Evolutionary conservation across 352 stramenopile genomes (phyloP).

Genomic region (Phytophthora tubulina): DNA sequence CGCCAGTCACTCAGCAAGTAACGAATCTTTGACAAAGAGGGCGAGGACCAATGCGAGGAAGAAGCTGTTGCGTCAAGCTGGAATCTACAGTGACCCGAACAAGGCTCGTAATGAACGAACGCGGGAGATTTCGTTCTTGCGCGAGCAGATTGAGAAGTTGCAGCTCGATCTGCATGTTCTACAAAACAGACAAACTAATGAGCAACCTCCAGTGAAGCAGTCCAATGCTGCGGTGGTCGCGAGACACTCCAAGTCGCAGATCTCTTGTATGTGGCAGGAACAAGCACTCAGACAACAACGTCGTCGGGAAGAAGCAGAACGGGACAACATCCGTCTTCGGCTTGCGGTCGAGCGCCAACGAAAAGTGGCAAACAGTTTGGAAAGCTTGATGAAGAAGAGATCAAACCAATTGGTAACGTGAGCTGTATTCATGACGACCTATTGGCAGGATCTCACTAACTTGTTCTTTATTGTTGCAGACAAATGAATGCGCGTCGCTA

Average conservation of each 20-base stretch:
- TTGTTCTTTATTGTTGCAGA: conserved; percentile 15
- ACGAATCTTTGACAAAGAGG: conserved; percentile 14
- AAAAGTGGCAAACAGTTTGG: conserved; percentile 43
- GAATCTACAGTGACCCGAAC: conserved; percentile 43
- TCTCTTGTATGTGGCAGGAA: conserved; percentile 32
- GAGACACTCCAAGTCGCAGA: conserved; percentile 14
- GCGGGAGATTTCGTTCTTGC: conserved; percentile 50
- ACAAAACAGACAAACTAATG: conserved; percentile 18
- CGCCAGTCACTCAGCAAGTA: background rate
- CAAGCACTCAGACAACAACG: conserved; percentile 23
- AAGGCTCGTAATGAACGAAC: conserved; percentile 43
- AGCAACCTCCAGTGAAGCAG: background rate
- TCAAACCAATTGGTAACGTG: conserved; percentile 25
- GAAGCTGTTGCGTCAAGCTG: conserved; percentile 34
- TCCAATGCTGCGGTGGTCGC: background rate
- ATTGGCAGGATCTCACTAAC: background rate
- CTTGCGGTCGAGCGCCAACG: conserved; percentile 49
- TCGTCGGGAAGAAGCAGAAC: conserved; percentile 30
- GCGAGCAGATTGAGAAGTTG: conserved; percentile 45
- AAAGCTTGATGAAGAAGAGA: conserved; percentile 41
- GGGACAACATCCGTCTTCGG: conserved; percentile 39
- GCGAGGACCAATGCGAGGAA: conserved; percentile 29
- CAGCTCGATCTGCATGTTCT: conserved; percentile 37
- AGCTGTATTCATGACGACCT: background rate
- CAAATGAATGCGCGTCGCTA: conserved; percentile 22